Conservation (phyloP, 164 flowering plant species). For the grape (Vitis vinifera) region DNA sequence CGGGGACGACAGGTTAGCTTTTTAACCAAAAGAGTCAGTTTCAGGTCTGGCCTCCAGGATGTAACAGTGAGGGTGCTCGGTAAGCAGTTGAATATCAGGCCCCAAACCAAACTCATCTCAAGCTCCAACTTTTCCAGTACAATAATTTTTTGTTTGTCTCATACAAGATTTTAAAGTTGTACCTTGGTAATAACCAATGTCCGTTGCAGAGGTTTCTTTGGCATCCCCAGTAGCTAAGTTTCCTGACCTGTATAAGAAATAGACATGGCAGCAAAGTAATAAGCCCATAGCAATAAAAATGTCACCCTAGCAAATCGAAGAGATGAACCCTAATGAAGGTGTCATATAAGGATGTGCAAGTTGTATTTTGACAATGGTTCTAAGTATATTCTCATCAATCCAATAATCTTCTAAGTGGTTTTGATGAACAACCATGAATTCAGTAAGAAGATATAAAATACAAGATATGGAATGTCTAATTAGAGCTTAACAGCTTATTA, state of each 20-base stretch:
- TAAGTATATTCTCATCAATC: no score
- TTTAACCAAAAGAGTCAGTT: no score
- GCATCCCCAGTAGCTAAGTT: conserved; percentile 6
- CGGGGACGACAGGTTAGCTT: no score
- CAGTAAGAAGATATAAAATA: no score
- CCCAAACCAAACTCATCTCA: neutral
- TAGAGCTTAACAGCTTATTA: no score
- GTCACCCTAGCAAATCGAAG: neutral
- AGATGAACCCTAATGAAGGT: neutral
- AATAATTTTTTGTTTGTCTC: neutral
- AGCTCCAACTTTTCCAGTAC: neutral
- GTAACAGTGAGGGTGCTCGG: neutral
- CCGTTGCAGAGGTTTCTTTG: conserved; percentile 2
- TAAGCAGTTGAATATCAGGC: neutral
- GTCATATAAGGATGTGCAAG: neutral
- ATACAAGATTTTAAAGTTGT: neutral
- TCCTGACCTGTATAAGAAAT: conserved; percentile 11
- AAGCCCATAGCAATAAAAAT: neutral
- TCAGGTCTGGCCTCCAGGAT: no score
- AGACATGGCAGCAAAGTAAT: neutral
- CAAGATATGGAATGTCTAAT: no score
- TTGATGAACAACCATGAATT: no score
- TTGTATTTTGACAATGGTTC: neutral
- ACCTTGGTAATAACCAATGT: conserved; percentile 15
- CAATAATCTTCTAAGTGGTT: no score